Conservation (phyloP, 768 basidiomycete species). For the Tricholoma flavovirens region DNA sequence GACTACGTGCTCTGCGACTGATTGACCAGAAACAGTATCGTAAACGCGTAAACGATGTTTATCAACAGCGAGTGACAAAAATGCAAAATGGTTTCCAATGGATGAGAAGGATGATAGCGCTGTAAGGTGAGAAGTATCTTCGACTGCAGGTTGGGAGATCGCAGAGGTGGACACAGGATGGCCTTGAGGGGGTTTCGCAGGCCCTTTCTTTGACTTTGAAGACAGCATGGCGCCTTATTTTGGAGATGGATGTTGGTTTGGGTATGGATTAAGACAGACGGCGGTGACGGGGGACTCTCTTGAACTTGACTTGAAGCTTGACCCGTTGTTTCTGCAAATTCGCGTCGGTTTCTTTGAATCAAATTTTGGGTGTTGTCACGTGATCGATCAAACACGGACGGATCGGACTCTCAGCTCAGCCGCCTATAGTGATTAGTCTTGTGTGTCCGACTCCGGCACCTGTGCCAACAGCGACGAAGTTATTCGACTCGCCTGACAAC, state of each 20-base stretch:
- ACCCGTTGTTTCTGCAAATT: not conserved
- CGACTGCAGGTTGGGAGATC: constrained; percentile 50
- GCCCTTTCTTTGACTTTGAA: constrained; percentile 45
- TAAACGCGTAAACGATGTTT: constrained; percentile 67
- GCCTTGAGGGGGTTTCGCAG: constrained; percentile 46
- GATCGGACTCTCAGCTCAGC: not conserved
- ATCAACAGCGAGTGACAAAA: constrained; percentile 61
- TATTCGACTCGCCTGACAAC: not conserved
- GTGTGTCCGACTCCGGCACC: too few species aligned
- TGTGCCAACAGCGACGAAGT: too few species aligned
- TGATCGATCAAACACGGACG: not conserved
- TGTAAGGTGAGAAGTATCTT: constrained; percentile 37
- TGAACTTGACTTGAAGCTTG: too few species aligned
- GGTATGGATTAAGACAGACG: not conserved
- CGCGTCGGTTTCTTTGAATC: not conserved
- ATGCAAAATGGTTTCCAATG: constrained; percentile 49
- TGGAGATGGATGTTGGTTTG: not conserved
- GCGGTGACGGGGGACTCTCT: not conserved
- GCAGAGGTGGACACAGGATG: constrained; percentile 49
- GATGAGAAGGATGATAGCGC: constrained; percentile 56
- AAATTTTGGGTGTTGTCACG: not conserved
- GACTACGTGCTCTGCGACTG: constrained; percentile 52
- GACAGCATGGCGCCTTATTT: constrained; percentile 31
- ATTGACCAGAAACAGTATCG: constrained; percentile 48
- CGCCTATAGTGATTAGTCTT: too few species aligned